Conservation (phyloP, 2,329 filamentous ascomycete species). For the Fusarium sororula region DNA sequence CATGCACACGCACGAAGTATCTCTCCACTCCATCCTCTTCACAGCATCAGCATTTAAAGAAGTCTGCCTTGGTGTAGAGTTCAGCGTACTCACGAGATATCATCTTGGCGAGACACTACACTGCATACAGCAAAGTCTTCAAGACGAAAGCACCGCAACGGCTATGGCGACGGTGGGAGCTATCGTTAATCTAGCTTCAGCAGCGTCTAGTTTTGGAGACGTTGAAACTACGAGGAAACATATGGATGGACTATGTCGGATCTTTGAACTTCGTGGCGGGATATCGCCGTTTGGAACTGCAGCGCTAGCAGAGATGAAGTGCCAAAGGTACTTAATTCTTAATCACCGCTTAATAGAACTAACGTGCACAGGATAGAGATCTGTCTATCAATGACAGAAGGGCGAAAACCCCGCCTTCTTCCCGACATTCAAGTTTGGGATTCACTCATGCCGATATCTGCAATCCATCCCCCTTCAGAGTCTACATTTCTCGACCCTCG, state of each 20-base stretch:
- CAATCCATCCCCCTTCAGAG: too few species aligned
- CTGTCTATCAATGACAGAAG: not conserved
- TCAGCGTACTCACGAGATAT: not conserved
- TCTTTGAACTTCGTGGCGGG: not conserved
- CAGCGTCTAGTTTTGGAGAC: not conserved
- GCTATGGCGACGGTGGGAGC: not conserved
- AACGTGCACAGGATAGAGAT: not conserved
- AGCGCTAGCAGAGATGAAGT: not conserved
- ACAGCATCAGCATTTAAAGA: not conserved
- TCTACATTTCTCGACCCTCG: accelerated
- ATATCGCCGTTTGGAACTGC: not conserved
- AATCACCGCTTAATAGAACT: accelerated
- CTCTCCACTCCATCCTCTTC: not conserved
- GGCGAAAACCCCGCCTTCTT: not conserved
- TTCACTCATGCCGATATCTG: not conserved
- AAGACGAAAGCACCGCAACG: accelerated
- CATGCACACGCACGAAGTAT: not conserved
- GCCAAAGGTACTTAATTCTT: accelerated
- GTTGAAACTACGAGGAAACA: not conserved
- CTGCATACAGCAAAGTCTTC: not conserved
- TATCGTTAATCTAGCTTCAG: not conserved
- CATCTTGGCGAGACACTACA: not conserved
- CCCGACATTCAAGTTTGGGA: not conserved
- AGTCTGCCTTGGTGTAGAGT: not conserved
- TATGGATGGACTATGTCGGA: not conserved